Evolutionary conservation across 495 filamentous ascomycete genomes (phyloP).

Genomic region (Neurospora sp.): DNA sequence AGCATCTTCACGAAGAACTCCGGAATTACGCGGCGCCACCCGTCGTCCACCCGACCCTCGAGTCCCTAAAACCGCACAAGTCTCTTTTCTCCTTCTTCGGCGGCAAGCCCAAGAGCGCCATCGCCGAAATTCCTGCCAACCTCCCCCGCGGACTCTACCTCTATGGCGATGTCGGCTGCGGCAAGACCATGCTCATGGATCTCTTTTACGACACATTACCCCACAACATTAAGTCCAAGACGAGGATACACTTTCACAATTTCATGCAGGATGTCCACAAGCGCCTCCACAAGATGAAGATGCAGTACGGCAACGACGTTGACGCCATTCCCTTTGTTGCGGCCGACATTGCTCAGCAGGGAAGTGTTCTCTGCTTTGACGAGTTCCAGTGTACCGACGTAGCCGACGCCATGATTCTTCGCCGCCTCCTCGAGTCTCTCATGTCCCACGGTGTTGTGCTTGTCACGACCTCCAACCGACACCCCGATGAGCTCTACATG

Average conservation of each 20-base stretch:
- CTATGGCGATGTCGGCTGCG: conserved; percentile 93
- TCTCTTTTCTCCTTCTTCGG: conserved; percentile 67
- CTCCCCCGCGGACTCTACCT: conserved; percentile 88
- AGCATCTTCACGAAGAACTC: conserved; percentile 81
- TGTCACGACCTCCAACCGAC: conserved; percentile 93
- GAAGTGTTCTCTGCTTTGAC: conserved; percentile 89
- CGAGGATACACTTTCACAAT: conserved; percentile 97
- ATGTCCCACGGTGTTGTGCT: conserved; percentile 96
- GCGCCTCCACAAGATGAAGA: conserved; percentile 80
- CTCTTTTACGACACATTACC: conserved; percentile 95
- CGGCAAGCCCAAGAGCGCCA: conserved; percentile 20
- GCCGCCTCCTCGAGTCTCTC: conserved; percentile 76
- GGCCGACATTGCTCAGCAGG: conserved; percentile 77
- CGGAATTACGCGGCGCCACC: conserved; percentile 58
- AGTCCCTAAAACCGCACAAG: conserved; percentile 54
- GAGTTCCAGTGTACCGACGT: conserved; percentile 99
- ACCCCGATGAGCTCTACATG: conserved; percentile 91
- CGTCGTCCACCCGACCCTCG: conserved; percentile 67
- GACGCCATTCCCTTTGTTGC: conserved; percentile 90
- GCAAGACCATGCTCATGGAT: conserved; percentile 99
- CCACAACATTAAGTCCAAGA: conserved; percentile 67
- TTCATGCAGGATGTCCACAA: conserved; percentile 99
- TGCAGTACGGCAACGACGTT: conserved; percentile 78
- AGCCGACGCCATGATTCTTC: conserved; percentile 95
- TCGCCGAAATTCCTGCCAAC: conserved; percentile 52